A percentile compares a stretch with the other conserved stretches of the same genome.
phyloP scores from a whole-genome alignment of 1,139 yeast species.

The Suhomyces coccinellae region DNA sequence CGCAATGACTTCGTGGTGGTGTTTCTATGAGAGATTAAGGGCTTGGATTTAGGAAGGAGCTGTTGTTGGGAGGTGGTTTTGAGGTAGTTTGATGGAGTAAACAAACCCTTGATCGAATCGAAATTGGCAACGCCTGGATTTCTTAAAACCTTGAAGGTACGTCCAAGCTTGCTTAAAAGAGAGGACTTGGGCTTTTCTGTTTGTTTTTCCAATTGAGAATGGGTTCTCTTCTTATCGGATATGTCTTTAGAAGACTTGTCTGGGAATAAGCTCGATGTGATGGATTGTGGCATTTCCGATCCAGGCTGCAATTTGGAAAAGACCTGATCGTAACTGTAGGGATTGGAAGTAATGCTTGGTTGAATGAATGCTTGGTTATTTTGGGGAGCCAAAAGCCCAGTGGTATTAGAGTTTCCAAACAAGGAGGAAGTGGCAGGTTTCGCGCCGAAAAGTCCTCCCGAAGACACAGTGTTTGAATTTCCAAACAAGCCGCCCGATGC shows the following conservation, averaged over 20 bases:
- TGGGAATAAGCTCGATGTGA: conserved; percentile 33
- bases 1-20: conserved; percentile 12
- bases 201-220: conserved; percentile 19
- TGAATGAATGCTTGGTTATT: not conserved
- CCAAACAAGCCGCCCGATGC: conserved; percentile 25
- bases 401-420: not conserved
- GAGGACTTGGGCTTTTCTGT: conserved; percentile 23
- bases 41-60: conserved; percentile 1
- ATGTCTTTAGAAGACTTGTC: conserved; percentile 16
- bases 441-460: conserved; percentile 11
- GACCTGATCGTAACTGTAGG: conserved; percentile 29
- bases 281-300: conserved; percentile 37
- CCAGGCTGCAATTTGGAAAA: conserved; percentile 20
- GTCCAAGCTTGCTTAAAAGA: conserved; percentile 38
- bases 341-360: conserved; percentile 19
- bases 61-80: conserved; percentile 13
- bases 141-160: conserved; percentile 37
- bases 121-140: conserved; percentile 16
- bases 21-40: conserved; percentile 1
- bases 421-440: not conserved
- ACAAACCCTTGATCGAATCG: conserved; percentile 25
- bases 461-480: conserved; percentile 9
- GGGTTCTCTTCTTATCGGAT: conserved; percentile 21
- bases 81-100: conserved; percentile 26
- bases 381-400: not conserved